These are phyloP conservation scores for Cyclotella baltica DNA, from an alignment of 108 stramenopile species.

Conservation along the genomic window DNA sequence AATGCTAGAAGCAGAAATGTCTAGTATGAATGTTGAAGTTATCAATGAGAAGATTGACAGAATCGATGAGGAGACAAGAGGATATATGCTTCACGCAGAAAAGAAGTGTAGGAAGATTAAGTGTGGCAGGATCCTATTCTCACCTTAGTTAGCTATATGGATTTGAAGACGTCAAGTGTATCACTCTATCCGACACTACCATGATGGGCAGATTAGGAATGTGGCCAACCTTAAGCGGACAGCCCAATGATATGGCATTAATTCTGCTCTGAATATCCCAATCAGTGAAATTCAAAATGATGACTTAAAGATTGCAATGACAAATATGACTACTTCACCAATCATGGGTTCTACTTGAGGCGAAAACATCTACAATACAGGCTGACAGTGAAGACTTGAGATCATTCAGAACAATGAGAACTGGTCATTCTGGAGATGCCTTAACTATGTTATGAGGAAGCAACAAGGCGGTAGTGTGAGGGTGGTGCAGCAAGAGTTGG, in stretches of 20 bases:
- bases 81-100: background rate
- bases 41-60: background rate
- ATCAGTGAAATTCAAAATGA: background rate
- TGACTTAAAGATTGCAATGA: background rate
- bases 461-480: background rate
- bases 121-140: slow-evolving; percentile 26
- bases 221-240: slow-evolving; percentile 17
- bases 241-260: background rate
- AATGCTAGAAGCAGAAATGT: background rate
- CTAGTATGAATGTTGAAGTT: background rate
- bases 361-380: background rate
- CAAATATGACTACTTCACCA: background rate
- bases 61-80: background rate
- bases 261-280: background rate
- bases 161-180: slow-evolving; percentile 20
- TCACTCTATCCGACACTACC: background rate
- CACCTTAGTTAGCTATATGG: slow-evolving; percentile 27
- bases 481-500: slow-evolving; percentile 14
- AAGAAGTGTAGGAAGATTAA: background rate
- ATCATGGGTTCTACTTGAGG: background rate
- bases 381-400: slow-evolving; percentile 3
- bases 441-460: slow-evolving; percentile 22
- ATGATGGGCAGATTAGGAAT: slow-evolving; percentile 4
- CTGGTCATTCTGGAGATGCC: slow-evolving; percentile 19
- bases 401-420: slow-evolving; percentile 27